phyloP scores from a whole-genome alignment of 441 rosid genomes.

The Lepidium campestre region DNA sequence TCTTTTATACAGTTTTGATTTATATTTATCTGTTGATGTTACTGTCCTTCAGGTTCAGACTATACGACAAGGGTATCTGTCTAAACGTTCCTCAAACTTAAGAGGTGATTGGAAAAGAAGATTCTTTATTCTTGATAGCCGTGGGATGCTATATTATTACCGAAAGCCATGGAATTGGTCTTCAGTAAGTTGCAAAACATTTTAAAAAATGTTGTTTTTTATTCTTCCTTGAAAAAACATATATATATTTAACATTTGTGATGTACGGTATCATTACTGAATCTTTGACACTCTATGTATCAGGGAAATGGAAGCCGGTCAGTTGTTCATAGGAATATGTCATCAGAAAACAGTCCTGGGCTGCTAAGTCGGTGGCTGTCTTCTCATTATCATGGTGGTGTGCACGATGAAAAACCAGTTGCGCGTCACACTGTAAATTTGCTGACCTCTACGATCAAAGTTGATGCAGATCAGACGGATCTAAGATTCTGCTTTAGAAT shows the following conservation, averaged over 20 bases:
- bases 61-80: constrained; percentile 92
- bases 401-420: constrained; percentile 85
- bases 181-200: constrained; percentile 51
- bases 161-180: constrained; percentile 77
- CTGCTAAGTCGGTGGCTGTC: constrained; percentile 94
- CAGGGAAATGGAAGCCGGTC: constrained; percentile 72
- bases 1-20: not conserved
- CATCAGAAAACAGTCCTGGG: constrained; percentile 67
- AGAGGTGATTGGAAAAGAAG: constrained; percentile 99
- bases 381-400: constrained; percentile 87
- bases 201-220: not conserved
- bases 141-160: constrained; percentile 93
- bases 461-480: constrained; percentile 92
- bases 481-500: constrained; percentile 97
- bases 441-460: constrained; percentile 89
- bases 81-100: constrained; percentile 94
- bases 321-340: constrained; percentile 43
- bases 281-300: constrained; percentile 18
- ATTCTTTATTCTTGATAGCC: constrained; percentile 94
- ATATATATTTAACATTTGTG: constrained; percentile 11
- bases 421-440: constrained; percentile 95
- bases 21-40: constrained; percentile 6
- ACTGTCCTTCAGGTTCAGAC: constrained; percentile 69
- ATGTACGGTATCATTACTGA: constrained; percentile 14
- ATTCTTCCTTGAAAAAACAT: constrained; percentile 5